These are phyloP conservation scores for Alternaria hordeiaustralica DNA, from an alignment of 2,329 filamentous ascomycete genomes.

Conservation along the genomic window DNA sequence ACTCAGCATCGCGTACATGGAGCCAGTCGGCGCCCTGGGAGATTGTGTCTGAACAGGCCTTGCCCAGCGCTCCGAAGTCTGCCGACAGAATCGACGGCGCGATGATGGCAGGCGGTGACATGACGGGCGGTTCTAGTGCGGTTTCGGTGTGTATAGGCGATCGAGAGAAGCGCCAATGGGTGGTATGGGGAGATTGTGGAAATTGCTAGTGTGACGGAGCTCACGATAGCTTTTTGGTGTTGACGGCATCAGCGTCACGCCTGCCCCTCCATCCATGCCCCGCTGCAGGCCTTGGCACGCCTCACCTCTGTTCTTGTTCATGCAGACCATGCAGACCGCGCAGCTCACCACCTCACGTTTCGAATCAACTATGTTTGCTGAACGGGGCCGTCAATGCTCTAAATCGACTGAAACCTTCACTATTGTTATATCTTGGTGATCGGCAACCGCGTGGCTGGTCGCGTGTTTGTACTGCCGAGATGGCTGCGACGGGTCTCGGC, in stretches of 20 bases:
- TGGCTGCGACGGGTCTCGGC: neutral
- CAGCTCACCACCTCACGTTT: neutral
- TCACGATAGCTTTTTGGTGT: constrained; percentile 44
- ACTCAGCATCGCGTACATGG: constrained; percentile 39
- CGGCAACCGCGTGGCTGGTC: neutral
- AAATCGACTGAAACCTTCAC: neutral
- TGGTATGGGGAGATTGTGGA: constrained; percentile 21
- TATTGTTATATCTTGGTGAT: neutral
- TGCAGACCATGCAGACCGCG: neutral
- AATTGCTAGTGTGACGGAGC: constrained; percentile 30
- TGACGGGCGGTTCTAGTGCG: constrained; percentile 53
- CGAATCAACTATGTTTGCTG: neutral
- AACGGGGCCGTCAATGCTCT: neutral
- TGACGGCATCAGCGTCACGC: constrained; percentile 32
- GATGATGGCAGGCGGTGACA: constrained; percentile 92
- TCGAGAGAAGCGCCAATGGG: constrained; percentile 25
- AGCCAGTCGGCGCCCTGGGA: constrained; percentile 72
- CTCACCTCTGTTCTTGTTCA: constrained; percentile 2
- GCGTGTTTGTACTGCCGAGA: neutral
- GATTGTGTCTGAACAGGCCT: constrained; percentile 87
- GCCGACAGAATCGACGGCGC: constrained; percentile 97
- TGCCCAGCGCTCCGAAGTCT: constrained; percentile 88
- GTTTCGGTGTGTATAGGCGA: constrained; percentile 7
- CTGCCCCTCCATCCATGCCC: constrained; percentile 26
- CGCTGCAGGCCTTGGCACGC: constrained; percentile 24